phyloP scores from a whole-genome alignment of 352 stramenopile genomes.

The Bremia lactucae region DNA sequence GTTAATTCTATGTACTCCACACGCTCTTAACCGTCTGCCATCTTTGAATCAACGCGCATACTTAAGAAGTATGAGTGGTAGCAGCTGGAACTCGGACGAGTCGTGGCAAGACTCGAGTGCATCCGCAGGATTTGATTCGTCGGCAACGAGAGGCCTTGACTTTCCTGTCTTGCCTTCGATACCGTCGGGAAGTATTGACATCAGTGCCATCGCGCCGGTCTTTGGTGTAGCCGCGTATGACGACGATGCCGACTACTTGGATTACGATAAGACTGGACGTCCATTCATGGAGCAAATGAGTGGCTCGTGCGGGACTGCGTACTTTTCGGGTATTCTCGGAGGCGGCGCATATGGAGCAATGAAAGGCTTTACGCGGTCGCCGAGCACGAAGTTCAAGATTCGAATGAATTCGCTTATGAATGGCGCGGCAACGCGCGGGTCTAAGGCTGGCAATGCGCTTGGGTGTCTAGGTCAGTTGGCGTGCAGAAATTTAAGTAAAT shows the following conservation, averaged over 20 bases:
- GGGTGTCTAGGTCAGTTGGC: constrained; percentile 53
- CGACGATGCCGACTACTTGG: constrained; percentile 77
- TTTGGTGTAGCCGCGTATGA: constrained; percentile 74
- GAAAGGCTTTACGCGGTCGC: constrained; percentile 57
- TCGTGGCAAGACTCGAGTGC: constrained; percentile 57
- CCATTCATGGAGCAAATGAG: constrained; percentile 80
- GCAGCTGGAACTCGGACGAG: constrained; percentile 63
- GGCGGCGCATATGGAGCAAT: constrained; percentile 57
- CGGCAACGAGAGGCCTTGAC: constrained; percentile 36
- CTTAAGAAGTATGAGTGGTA: constrained; percentile 24
- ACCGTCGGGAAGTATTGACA: constrained; percentile 65
- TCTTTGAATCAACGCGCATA: constrained; percentile 2
- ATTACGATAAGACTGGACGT: constrained; percentile 78
- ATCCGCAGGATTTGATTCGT: constrained; percentile 35
- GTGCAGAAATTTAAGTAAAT: background rate
- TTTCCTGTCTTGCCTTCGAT: constrained; percentile 68
- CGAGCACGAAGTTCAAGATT: constrained; percentile 83
- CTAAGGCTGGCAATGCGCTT: constrained; percentile 76
- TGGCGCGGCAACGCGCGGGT: constrained; percentile 62
- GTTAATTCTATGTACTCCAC: constrained; percentile 8
- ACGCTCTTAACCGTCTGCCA: constrained; percentile 4
- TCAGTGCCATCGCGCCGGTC: constrained; percentile 75
- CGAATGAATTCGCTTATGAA: constrained; percentile 86
- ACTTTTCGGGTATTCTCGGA: constrained; percentile 80
- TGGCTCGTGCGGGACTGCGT: constrained; percentile 65